phyloP scores from a whole-genome alignment of 208 protist genomes.

The Jaenimonas drosophilae region DNA sequence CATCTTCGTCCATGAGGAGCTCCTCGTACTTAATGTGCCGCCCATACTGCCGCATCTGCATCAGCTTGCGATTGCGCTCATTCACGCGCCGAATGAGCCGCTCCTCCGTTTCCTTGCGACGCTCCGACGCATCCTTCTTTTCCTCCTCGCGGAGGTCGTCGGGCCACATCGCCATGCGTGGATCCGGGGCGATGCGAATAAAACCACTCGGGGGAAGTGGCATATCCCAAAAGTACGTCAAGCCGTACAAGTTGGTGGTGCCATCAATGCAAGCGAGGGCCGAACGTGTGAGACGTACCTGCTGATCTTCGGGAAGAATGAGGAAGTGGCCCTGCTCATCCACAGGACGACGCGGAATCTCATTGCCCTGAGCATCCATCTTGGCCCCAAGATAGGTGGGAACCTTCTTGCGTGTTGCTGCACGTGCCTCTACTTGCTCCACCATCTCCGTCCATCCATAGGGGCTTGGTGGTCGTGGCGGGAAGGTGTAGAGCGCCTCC shows the following conservation, averaged over 20 bases:
- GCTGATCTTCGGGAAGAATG: too few species aligned
- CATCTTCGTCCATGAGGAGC: constrained; percentile 8
- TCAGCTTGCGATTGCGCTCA: constrained; percentile 5
- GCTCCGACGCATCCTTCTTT: not conserved
- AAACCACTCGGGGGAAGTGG: constrained; percentile 65
- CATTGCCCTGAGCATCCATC: too few species aligned
- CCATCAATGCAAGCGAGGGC: constrained; percentile 22
- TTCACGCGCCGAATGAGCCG: constrained; percentile 7
- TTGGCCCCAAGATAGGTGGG: too few species aligned
- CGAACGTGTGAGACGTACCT: too few species aligned
- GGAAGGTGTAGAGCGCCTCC: constrained; percentile 2
- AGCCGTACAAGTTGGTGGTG: constrained; percentile 53
- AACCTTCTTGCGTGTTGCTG: too few species aligned
- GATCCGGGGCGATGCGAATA: constrained; percentile 48
- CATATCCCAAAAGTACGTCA: constrained; percentile 56
- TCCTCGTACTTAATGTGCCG: constrained; percentile 6
- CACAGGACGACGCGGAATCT: too few species aligned
- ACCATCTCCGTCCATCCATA: too few species aligned
- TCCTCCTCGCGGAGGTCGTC: constrained; percentile 9
- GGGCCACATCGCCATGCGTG: constrained; percentile 69
- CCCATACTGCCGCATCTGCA: constrained; percentile 1
- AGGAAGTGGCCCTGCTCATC: too few species aligned
- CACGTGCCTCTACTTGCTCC: too few species aligned
- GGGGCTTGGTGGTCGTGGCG: too few species aligned
- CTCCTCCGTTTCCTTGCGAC: constrained; percentile 1